Percentiles rank a stretch among this genome's conserved stretches.
These are phyloP conservation scores for Nidularia sp. DNA, from an alignment of 768 basidiomycete genomes.

Conservation along the genomic window DNA sequence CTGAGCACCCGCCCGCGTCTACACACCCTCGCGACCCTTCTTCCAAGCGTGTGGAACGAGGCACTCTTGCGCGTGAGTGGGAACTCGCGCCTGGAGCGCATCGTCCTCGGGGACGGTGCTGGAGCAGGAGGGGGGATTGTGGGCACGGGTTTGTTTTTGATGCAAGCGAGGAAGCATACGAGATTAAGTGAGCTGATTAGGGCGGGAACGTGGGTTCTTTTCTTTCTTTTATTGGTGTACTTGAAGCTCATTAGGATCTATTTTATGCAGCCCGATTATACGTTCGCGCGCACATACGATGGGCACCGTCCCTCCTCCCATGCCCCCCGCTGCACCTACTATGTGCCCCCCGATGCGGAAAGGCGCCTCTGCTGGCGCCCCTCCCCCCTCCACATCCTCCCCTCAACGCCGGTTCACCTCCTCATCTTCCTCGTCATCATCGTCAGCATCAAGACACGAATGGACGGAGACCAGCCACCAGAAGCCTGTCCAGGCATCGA, in stretches of 20 bases:
- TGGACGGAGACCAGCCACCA: too few relatives aligned
- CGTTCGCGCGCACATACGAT: slow-evolving; percentile 32
- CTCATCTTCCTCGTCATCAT: neutral
- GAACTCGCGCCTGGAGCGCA: slow-evolving; percentile 45
- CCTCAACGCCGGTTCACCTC: neutral
- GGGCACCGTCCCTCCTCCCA: slow-evolving; percentile 2
- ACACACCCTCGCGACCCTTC: slow-evolving; percentile 44
- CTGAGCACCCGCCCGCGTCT: slow-evolving; percentile 38
- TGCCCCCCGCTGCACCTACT: neutral
- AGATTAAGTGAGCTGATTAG: slow-evolving; percentile 50
- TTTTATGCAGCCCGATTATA: slow-evolving; percentile 20
- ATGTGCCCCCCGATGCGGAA: neutral
- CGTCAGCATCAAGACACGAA: neutral
- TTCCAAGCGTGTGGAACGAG: slow-evolving; percentile 59
- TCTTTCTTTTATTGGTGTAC: slow-evolving; percentile 1
- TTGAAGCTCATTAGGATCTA: neutral
- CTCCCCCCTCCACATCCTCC: neutral
- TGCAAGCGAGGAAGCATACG: slow-evolving; percentile 47
- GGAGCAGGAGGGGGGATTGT: slow-evolving; percentile 24
- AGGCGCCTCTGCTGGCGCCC: neutral
- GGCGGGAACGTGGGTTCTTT: slow-evolving; percentile 35
- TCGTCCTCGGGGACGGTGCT: slow-evolving; percentile 27
- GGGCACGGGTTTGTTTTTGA: slow-evolving; percentile 53
- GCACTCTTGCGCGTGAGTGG: slow-evolving; percentile 42
- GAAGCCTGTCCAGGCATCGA: too few relatives aligned